Evolutionary conservation across 371 early-diverging fungal species (phyloP), one percentile per base, ranked within the genome.

Genomic region (Mortierella sp.): DNA sequence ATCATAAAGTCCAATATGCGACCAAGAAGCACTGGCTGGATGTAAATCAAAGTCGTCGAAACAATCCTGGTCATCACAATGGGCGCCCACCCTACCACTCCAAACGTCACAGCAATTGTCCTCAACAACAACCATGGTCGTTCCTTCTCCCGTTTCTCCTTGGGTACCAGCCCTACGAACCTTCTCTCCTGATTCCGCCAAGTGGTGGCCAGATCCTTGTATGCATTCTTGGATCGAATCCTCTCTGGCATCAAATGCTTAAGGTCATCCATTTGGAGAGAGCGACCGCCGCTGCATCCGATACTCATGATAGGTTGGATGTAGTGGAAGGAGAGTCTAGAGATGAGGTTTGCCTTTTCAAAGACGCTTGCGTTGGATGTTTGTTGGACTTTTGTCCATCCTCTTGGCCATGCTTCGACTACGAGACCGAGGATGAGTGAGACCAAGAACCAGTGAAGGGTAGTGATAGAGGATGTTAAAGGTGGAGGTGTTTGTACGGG

Each of bases 11-110:
- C 80, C 45, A 83, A 42, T 52, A 80, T 71, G 28, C 72, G 76
- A 19, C 77, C 77, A 42, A 83, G 42, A 24, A 83, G 80, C 16
- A 74, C 71, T 9, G 83, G 83, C 16, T 76, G 77, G 11, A 80
- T 38, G 28, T 80, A 83, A 45, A 76, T 24, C 26, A 83, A 21
- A 1, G 74, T 54, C 9, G 83, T 76, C 8, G 80, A 78, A 19
- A 68, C 57, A 2, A 82, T 63, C 16, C 80, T 73, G n/a, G 55
- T 80, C 38, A 74, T 10, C 54, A 80, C 65, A 63, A 83, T 83
- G 4, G 83, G 75, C 31, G 79, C 72, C 83, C 83, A 82, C n/a
- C 81, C 81, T 2, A 76, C 74, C 78, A 74, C 78, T 0, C 82
- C 82, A 68, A 78, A 82, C 7, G 75, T 75, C 34, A 63, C n/a